Conservation (phyloP, 352 stramenopile species). For the Globisporangium barbulae region DNA sequence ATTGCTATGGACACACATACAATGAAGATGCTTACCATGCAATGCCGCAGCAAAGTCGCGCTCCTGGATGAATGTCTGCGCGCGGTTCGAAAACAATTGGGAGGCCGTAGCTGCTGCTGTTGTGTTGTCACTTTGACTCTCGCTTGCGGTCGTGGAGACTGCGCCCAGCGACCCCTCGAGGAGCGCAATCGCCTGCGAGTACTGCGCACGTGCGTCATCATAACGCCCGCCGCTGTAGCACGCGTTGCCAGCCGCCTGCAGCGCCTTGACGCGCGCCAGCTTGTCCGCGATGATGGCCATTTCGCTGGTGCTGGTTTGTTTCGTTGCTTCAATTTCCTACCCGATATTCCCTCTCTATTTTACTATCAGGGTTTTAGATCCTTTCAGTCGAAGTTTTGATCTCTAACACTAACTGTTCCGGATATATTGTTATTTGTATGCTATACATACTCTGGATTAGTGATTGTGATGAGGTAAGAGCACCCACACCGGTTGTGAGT, state of each 20-base stretch:
- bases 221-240: constrained; percentile 54
- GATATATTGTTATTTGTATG: too few relatives aligned
- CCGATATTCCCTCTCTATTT: too few relatives aligned
- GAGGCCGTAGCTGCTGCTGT: constrained; percentile 19
- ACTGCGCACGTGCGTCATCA: constrained; percentile 46
- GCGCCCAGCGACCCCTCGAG: constrained; percentile 16
- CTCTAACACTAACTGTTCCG: too few relatives aligned
- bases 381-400: too few relatives aligned
- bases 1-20: neutral
- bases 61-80: constrained; percentile 69
- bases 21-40: constrained; percentile 26
- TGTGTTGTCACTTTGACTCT: neutral
- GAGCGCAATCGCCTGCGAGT: constrained; percentile 38
- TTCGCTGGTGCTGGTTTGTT: neutral
- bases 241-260: constrained; percentile 48
- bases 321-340: too few relatives aligned
- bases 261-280: constrained; percentile 20
- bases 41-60: constrained; percentile 64
- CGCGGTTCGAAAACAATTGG: constrained; percentile 61
- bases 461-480: too few relatives aligned
- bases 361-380: too few relatives aligned
- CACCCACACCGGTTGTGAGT: too few relatives aligned
- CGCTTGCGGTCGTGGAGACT: neutral
- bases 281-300: constrained; percentile 1
- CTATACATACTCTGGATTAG: too few relatives aligned